Evolutionary conservation across 1,284 basidiomycete genomes (phyloP).

Genomic region (Naganishia sp.): DNA sequence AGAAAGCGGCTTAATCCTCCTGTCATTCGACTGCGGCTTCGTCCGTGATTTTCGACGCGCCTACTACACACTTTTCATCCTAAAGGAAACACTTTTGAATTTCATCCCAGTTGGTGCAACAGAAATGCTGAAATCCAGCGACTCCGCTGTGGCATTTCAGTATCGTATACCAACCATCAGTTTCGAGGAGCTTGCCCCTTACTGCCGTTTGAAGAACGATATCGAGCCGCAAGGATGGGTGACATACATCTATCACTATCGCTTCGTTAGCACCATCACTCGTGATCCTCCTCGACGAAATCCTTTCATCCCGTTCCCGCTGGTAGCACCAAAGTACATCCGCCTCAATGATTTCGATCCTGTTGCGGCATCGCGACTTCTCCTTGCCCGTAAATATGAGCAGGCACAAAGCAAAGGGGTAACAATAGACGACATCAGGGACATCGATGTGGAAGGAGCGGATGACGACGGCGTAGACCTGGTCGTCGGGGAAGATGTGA

Average conservation of each 20-base stretch:
- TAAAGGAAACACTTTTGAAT: constrained; percentile 43
- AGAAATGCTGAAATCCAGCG: constrained; percentile 37
- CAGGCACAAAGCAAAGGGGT: constrained; percentile 1
- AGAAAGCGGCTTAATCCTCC: constrained; percentile 45
- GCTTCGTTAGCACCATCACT: constrained; percentile 40
- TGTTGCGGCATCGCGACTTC: constrained; percentile 41
- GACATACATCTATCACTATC: constrained; percentile 46
- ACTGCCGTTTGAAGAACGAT: constrained; percentile 45
- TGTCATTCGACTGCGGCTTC: constrained; percentile 42
- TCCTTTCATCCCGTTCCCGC: constrained; percentile 2
- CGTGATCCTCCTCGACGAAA: constrained; percentile 17
- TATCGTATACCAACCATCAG: constrained; percentile 42
- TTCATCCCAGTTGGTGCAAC: constrained; percentile 47
- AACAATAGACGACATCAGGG: constrained; percentile 5
- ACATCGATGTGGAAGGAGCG: constrained; percentile 10
- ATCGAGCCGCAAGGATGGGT: constrained; percentile 47
- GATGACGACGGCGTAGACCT: constrained; percentile 13
- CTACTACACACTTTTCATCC: constrained; percentile 42
- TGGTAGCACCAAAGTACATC: constrained; percentile 30
- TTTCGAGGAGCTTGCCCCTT: constrained; percentile 45
- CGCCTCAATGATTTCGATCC: constrained; percentile 52
- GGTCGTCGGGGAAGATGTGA: constrained; percentile 18
- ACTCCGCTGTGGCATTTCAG: neutral
- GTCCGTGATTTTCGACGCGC: constrained; percentile 29
- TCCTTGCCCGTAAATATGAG: constrained; percentile 31